Evolutionary conservation across 2,329 filamentous ascomycete genomes (phyloP), one percentile per base, ranked within the genome.

Genomic region (Apiospora sp.): DNA sequence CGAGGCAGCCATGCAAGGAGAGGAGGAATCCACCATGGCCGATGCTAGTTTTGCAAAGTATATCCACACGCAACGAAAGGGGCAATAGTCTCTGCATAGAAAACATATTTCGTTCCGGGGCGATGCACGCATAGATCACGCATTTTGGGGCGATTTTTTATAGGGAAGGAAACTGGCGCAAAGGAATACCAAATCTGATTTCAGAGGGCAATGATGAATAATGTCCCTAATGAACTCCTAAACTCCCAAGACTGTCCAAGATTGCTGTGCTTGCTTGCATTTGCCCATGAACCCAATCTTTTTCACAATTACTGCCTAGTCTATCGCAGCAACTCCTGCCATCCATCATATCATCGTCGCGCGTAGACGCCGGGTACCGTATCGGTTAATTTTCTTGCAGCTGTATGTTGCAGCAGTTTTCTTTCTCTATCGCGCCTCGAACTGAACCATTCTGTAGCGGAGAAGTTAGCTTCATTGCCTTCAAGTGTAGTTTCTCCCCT

Each of bases 371-470:
- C 34, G 58, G 41, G 19, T 41, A 41, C 58, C 58, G 19, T 14
- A 14, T 64, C 30, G 58, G 54, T n/a, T 8, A 64, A n/a, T 41
- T 37, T 30, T 30, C 27, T 30, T 41, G 58, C 8, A 41, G 58
- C 8, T 41, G 58, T 13, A 24, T 30, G 6, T 64, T 22, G 58
- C 58, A 64, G 10, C 4, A 10, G 46, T 37, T 37, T 37, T 24
- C 27, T 37, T 19, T 37, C 13, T 75, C 88, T 84, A 98, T 84
- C 96, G 91, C 70, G 96, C 96, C 87, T 99, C 95, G 80, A 99
- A 98, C 85, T 99, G 96, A 70, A 98, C 95, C 95, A 98, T 98
- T 81, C 96, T 97, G 78, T 71, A 68, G 13, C 10, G 4, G 13
- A 12, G 4, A 64, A 41, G 58, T 64, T 12, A 64, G 58, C 41